A percentile compares a stretch with the other conserved stretches of the same genome.
phyloP scores from a whole-genome alignment of 2,329 filamentous ascomycete species.

The Colletotrichum sojae region DNA sequence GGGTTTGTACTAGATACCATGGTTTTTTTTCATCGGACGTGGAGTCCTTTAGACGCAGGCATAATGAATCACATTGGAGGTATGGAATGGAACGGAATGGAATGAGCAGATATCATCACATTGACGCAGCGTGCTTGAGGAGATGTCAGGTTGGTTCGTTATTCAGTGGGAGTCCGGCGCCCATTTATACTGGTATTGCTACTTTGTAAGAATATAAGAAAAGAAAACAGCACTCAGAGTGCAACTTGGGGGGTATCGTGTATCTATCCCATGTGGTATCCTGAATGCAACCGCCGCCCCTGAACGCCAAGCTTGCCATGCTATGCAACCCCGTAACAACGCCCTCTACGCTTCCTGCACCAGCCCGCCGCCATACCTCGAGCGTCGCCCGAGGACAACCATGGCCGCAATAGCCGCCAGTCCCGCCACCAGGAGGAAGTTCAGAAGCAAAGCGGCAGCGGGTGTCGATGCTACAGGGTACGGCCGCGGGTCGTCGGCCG shows the following conservation, averaged over 20 bases:
- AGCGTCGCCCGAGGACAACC: slow-evolving; percentile 26
- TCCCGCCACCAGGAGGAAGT: slow-evolving; percentile 32
- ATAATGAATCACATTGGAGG: no score
- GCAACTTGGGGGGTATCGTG: slow-evolving; percentile 37
- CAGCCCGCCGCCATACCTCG: not conserved
- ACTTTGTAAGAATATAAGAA: not conserved
- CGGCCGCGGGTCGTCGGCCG: not conserved
- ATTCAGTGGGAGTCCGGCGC: no score
- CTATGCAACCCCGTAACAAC: slow-evolving; percentile 5
- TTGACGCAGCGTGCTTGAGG: no score
- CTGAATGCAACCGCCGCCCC: slow-evolving; percentile 22
- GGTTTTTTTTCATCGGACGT: slow-evolving; percentile 2
- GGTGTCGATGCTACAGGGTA: not conserved
- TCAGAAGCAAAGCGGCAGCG: slow-evolving; percentile 14
- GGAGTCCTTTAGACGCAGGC: not conserved
- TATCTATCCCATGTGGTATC: slow-evolving; percentile 37
- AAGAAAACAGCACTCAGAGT: not conserved
- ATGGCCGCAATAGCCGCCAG: slow-evolving; percentile 25
- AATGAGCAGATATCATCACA: not conserved
- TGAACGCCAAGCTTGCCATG: slow-evolving; percentile 34
- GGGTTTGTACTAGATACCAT: slow-evolving; percentile 26
- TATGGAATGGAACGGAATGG: no score
- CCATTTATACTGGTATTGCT: not conserved
- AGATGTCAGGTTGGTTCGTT: no score
- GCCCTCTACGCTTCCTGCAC: not conserved